phyloP scores from a whole-genome alignment of 805 yeast genomes.

The Starmerella floris region DNA sequence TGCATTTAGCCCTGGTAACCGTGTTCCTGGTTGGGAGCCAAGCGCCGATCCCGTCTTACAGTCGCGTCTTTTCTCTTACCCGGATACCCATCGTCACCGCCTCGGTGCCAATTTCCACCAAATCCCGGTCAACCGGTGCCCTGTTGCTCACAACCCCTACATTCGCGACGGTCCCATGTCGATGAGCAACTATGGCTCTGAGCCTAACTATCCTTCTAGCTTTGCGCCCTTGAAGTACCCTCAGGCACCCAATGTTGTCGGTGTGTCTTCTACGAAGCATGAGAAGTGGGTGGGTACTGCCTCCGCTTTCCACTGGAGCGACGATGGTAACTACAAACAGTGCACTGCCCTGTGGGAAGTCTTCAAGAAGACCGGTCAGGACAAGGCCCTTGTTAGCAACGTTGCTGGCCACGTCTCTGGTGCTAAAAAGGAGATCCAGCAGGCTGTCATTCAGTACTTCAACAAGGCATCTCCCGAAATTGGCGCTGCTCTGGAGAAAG shows the following conservation, averaged over 20 bases:
- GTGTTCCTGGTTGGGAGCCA: constrained; percentile 64
- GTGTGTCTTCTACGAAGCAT: constrained; percentile 33
- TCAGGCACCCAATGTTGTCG: constrained; percentile 12
- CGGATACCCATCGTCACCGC: constrained; percentile 67
- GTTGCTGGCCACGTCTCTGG: constrained; percentile 54
- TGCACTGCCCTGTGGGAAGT: constrained; percentile 68
- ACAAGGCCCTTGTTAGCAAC: constrained; percentile 69
- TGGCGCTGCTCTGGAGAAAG: constrained; percentile 39
- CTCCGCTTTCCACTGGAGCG: constrained; percentile 75
- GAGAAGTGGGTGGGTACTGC: constrained; percentile 78
- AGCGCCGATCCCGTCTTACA: constrained; percentile 68
- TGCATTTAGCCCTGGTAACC: constrained; percentile 61
- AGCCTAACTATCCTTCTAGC: constrained; percentile 42
- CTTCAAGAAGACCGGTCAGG: constrained; percentile 69
- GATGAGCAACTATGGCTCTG: constrained; percentile 36
- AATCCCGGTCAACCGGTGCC: constrained; percentile 53
- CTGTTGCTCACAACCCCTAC: constrained; percentile 34
- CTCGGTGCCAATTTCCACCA: constrained; percentile 57
- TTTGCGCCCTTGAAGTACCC: constrained; percentile 27
- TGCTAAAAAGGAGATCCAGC: constrained; percentile 68
- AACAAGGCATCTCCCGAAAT: constrained; percentile 55
- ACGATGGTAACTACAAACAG: constrained; percentile 63
- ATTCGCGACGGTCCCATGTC: constrained; percentile 53
- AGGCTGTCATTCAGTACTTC: constrained; percentile 65
- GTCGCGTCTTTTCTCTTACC: constrained; percentile 60